These are phyloP conservation scores for Chalara sp. DNA, from an alignment of 2,329 filamentous ascomycete genomes.

Conservation along the genomic window DNA sequence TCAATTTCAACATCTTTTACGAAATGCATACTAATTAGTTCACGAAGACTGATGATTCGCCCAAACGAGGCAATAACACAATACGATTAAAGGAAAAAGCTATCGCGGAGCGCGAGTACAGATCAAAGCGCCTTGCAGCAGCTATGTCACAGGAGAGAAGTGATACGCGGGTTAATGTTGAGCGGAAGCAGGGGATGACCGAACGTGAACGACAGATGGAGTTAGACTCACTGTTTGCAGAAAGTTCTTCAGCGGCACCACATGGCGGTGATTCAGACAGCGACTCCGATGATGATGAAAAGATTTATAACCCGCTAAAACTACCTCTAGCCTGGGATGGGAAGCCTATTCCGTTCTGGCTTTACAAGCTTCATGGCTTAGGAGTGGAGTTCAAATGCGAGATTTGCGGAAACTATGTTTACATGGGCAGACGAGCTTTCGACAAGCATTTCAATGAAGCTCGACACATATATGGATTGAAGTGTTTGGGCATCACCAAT, in stretches of 20 bases:
- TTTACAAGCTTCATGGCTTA: constrained; percentile 92
- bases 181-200: constrained; percentile 95
- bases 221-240: constrained; percentile 74
- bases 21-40: too few relatives aligned
- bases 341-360: constrained; percentile 97
- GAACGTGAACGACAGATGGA: constrained; percentile 93
- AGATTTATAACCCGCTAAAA: constrained; percentile 94
- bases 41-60: too few relatives aligned
- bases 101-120: constrained; percentile 81
- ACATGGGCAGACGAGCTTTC: constrained; percentile 92
- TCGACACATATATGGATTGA: constrained; percentile 85
- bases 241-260: constrained; percentile 36
- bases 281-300: constrained; percentile 72
- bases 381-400: constrained; percentile 95
- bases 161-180: constrained; percentile 89
- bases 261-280: constrained; percentile 47
- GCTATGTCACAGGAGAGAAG: constrained; percentile 81
- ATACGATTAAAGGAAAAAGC: constrained; percentile 74
- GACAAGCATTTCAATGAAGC: constrained; percentile 98
- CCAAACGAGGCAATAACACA: too few relatives aligned
- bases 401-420: constrained; percentile 97
- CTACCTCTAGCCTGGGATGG: constrained; percentile 95
- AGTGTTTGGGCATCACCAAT: constrained; percentile 89
- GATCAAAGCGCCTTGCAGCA: constrained; percentile 70
- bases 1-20: too few relatives aligned